Evolutionary conservation across 352 stramenopile genomes (phyloP).

Genomic region (Phytophthora pistaciae): DNA sequence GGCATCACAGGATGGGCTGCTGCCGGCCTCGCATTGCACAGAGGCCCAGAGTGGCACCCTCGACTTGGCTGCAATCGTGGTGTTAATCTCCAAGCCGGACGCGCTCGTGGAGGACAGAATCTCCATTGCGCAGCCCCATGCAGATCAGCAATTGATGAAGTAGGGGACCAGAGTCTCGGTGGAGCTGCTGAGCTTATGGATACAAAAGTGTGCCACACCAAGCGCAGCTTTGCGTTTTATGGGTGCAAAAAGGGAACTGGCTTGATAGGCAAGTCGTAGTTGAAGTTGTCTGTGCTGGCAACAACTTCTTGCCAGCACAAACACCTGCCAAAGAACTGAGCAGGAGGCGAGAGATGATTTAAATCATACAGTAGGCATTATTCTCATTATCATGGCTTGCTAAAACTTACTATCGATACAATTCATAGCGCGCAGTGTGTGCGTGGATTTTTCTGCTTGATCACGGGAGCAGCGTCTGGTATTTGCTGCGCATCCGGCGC

Average conservation of each 20-base stretch:
- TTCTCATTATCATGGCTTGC: not conserved
- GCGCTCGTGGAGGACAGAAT: conserved; percentile 13
- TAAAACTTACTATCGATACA: conserved; percentile 15
- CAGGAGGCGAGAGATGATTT: not conserved
- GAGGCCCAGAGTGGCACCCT: conserved; percentile 13
- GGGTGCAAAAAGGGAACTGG: conserved; percentile 11
- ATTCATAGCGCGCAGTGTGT: not conserved
- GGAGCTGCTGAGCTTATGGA: not conserved
- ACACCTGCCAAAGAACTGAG: too few species aligned
- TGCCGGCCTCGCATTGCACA: conserved; percentile 27
- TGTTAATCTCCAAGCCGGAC: conserved; percentile 9
- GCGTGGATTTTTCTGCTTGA: not conserved
- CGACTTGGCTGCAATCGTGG: conserved; percentile 23
- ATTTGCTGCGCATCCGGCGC: conserved; percentile 33
- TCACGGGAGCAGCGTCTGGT: conserved; percentile 24
- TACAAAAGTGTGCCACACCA: not conserved
- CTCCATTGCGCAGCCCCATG: conserved; percentile 15
- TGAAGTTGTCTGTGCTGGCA: conserved; percentile 14
- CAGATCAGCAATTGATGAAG: not conserved
- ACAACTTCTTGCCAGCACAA: not conserved
- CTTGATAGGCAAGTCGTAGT: conserved; percentile 22
- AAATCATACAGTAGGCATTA: not conserved
- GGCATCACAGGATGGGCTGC: conserved; percentile 25
- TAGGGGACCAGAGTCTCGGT: not conserved
- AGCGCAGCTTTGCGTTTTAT: not conserved